These are phyloP conservation scores for Candida khao-thaluensis DNA, from an alignment of 805 yeast species.

Conservation along the genomic window DNA sequence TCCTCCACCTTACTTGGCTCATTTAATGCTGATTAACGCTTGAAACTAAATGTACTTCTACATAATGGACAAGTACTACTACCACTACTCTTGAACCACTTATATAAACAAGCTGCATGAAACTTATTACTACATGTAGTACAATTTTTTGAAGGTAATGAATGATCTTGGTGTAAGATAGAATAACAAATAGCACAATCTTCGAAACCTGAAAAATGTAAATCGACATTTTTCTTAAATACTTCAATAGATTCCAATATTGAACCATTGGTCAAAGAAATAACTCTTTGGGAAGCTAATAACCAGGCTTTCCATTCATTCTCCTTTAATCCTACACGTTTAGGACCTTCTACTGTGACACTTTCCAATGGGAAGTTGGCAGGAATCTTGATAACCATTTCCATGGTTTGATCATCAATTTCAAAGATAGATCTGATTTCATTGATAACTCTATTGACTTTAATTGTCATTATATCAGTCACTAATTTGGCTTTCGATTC, in stretches of 20 bases:
- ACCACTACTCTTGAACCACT: slow-evolving; percentile 96
- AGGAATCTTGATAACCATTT: slow-evolving; percentile 74
- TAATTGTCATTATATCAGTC: slow-evolving; percentile 51
- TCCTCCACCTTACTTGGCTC: no score
- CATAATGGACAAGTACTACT: slow-evolving; percentile 94
- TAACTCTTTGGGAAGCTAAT: slow-evolving; percentile 81
- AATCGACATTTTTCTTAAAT: slow-evolving; percentile 69
- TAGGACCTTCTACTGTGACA: slow-evolving; percentile 73
- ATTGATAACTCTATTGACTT: slow-evolving; percentile 56
- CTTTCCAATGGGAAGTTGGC: slow-evolving; percentile 72
- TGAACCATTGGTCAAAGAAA: slow-evolving; percentile 72
- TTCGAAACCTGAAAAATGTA: slow-evolving; percentile 90
- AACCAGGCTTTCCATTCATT: slow-evolving; percentile 95
- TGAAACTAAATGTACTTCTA: slow-evolving; percentile 61
- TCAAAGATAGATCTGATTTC: slow-evolving; percentile 73
- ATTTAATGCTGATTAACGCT: no score
- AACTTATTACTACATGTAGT: slow-evolving; percentile 89
- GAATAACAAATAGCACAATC: slow-evolving; percentile 98
- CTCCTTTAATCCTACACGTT: slow-evolving; percentile 85
- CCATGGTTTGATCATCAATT: slow-evolving; percentile 86
- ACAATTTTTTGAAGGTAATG: slow-evolving; percentile 86
- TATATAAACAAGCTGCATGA: slow-evolving; percentile 93
- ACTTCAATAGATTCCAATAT: slow-evolving; percentile 65
- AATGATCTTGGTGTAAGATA: slow-evolving; percentile 83
- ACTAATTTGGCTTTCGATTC: slow-evolving; percentile 34